phyloP scores from a whole-genome alignment of 768 basidiomycete genomes.

The Hypsizygus marmoreus region DNA sequence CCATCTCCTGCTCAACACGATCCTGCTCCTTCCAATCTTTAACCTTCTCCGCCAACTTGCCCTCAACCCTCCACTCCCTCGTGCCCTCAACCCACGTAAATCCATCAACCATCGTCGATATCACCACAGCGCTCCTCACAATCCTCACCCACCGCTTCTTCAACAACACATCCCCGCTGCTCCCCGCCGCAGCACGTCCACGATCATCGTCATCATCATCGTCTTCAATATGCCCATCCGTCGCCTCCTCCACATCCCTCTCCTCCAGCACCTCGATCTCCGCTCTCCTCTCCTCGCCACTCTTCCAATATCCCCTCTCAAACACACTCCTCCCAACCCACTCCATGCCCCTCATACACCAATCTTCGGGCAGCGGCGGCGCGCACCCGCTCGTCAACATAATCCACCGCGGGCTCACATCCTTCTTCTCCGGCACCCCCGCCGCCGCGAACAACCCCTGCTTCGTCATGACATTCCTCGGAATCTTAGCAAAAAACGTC shows the following conservation, averaged over 20 bases:
- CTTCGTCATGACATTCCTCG: constrained; percentile 32
- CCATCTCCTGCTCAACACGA: constrained; percentile 62
- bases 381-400: constrained; percentile 72
- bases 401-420: constrained; percentile 47
- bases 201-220: constrained; percentile 50
- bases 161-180: constrained; percentile 36
- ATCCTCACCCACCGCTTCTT: constrained; percentile 74
- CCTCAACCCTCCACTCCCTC: constrained; percentile 64
- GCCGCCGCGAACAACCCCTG: constrained; percentile 13
- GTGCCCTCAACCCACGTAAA: constrained; percentile 66
- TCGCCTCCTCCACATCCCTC: constrained; percentile 54
- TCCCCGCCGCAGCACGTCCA: neutral
- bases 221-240: constrained; percentile 84
- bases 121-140: constrained; percentile 64
- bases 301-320: constrained; percentile 93
- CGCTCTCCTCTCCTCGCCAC: constrained; percentile 58
- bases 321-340: constrained; percentile 92
- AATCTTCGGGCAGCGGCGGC: constrained; percentile 87
- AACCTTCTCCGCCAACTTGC: constrained; percentile 68
- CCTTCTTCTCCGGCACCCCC: constrained; percentile 23
- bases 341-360: constrained; percentile 94
- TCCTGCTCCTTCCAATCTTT: constrained; percentile 72
- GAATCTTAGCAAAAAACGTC: constrained; percentile 59
- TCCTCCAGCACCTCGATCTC: constrained; percentile 83
- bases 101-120: constrained; percentile 74